A percentile compares a stretch with the other conserved stretches of the same genome.
Conservation (phyloP, 495 filamentous ascomycete species). For the Tuber borchii region DNA sequence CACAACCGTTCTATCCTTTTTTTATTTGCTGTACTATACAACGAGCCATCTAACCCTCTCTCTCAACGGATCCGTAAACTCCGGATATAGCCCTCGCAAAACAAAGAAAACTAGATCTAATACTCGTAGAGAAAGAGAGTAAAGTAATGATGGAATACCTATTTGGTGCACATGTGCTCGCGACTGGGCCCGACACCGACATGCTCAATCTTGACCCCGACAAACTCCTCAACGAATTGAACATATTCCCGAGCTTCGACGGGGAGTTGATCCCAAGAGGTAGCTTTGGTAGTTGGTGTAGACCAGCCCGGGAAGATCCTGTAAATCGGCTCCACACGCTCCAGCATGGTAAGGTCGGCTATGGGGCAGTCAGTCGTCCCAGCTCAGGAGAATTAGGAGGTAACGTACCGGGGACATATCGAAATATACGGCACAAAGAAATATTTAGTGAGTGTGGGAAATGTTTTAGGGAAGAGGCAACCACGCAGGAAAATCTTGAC, state of each 20-base stretch:
- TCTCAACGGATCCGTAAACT: slow-evolving; percentile 2
- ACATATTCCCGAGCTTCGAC: slow-evolving; percentile 67
- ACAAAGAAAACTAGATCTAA: slow-evolving; percentile 1
- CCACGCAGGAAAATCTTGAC: too few species aligned
- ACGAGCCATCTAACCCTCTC: neutral
- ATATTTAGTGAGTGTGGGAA: too few species aligned
- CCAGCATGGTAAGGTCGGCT: slow-evolving; percentile 59
- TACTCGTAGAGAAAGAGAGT: neutral
- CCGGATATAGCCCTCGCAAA: slow-evolving; percentile 1
- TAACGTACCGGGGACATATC: too few species aligned
- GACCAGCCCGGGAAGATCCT: slow-evolving; percentile 74
- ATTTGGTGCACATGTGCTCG: slow-evolving; percentile 48
- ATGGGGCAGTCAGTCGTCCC: slow-evolving; percentile 7
- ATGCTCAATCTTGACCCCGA: slow-evolving; percentile 65
- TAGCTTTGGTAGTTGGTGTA: slow-evolving; percentile 56
- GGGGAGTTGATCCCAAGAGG: slow-evolving; percentile 61
- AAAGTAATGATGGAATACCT: slow-evolving; percentile 2
- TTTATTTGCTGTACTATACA: neutral
- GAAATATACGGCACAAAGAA: too few species aligned
- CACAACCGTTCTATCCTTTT: neutral
- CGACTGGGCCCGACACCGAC: slow-evolving; percentile 72
- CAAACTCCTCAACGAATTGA: slow-evolving; percentile 67
- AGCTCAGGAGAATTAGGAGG: too few species aligned
- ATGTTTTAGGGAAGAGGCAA: too few species aligned
- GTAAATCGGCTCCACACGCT: slow-evolving; percentile 59